Conservation (phyloP, 75 land plant species). For the Cunninghamia lanceolata region DNA sequence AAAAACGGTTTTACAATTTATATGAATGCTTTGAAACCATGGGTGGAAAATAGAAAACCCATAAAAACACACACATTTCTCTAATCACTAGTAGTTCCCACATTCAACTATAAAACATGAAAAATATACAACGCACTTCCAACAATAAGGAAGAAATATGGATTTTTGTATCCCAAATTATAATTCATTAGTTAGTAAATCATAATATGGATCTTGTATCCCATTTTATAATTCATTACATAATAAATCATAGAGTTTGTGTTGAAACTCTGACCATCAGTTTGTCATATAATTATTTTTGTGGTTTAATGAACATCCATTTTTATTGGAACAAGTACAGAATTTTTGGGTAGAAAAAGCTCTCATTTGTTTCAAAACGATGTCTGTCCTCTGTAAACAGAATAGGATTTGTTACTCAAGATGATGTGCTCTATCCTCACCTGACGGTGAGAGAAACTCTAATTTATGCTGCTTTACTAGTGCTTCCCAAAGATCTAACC, state of each 20-base stretch:
- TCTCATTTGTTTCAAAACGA: background rate
- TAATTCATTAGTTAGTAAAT: background rate
- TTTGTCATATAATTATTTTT: background rate
- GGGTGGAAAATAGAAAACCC: too few relatives aligned
- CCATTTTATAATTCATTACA: background rate
- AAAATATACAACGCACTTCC: too few relatives aligned
- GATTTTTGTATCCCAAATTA: background rate
- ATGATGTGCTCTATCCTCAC: slow-evolving; percentile 64
- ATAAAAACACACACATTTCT: too few relatives aligned
- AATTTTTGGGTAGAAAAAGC: background rate
- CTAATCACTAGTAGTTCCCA: too few relatives aligned
- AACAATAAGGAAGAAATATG: background rate
- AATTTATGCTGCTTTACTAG: slow-evolving; percentile 49
- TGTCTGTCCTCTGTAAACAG: slow-evolving; percentile 6
- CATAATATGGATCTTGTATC: background rate
- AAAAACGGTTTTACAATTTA: too few relatives aligned
- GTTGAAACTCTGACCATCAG: background rate
- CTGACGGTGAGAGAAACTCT: slow-evolving; percentile 69
- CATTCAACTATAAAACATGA: too few relatives aligned
- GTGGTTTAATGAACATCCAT: background rate
- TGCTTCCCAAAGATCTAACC: slow-evolving; percentile 39
- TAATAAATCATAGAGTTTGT: background rate
- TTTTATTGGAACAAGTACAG: background rate
- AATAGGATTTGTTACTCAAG: slow-evolving; percentile 74
- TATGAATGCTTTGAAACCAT: too few relatives aligned